phyloP scores from a whole-genome alignment of 306 rosid genomes.

The Cyclanthera cordifolia region DNA sequence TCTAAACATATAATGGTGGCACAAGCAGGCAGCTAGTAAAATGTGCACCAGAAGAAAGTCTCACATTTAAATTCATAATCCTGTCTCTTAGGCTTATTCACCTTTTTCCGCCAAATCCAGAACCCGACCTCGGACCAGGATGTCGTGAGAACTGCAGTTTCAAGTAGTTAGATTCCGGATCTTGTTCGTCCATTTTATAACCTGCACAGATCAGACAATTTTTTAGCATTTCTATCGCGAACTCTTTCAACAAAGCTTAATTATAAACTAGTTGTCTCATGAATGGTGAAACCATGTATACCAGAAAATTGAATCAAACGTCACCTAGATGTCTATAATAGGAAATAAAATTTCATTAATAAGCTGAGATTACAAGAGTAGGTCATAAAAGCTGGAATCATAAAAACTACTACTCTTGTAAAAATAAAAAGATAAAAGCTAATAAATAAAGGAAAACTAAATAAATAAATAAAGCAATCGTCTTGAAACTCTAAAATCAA shows the following conservation, averaged over 20 bases:
- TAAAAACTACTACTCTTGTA: not conserved
- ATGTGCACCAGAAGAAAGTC: not conserved
- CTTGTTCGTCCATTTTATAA: slow-evolving; percentile 60
- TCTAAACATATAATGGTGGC: not conserved
- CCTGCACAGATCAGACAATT: slow-evolving; percentile 35
- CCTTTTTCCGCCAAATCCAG: slow-evolving; percentile 59
- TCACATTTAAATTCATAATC: not conserved
- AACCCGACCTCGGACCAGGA: slow-evolving; percentile 77
- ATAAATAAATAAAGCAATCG: not conserved
- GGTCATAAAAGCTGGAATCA: not conserved
- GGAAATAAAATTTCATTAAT: not conserved
- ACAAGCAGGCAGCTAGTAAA: slow-evolving; percentile 12
- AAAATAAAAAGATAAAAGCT: not conserved
- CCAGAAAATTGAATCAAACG: not conserved
- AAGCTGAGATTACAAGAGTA: not conserved
- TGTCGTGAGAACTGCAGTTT: slow-evolving; percentile 78
- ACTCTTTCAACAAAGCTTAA: not conserved
- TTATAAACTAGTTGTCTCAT: not conserved
- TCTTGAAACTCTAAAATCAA: not conserved
- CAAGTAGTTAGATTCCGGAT: slow-evolving; percentile 49
- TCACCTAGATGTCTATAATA: not conserved
- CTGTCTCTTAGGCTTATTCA: slow-evolving; percentile 21
- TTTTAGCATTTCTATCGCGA: slow-evolving; percentile 22
- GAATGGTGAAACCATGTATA: not conserved
- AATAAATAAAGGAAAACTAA: no score